These are phyloP conservation scores for Hypholoma fasciculare DNA, from an alignment of 768 basidiomycete species.

Conservation along the genomic window DNA sequence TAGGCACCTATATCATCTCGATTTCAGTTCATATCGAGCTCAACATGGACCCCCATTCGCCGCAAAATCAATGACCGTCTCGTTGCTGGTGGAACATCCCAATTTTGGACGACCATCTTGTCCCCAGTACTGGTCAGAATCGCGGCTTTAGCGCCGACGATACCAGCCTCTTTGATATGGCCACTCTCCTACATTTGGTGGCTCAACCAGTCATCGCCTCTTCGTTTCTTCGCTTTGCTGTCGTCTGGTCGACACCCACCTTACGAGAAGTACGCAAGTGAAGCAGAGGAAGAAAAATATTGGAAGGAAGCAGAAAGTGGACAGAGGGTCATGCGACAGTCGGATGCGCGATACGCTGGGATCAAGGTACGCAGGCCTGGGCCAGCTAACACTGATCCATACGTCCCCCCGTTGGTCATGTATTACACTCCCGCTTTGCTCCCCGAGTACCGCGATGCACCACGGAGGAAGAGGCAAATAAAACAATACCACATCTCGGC, in stretches of 20 bases:
- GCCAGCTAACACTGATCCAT: not conserved
- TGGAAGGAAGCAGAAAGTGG: constrained; percentile 15
- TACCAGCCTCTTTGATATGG: too few relatives aligned
- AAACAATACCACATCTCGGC: constrained; percentile 8
- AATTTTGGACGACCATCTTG: too few relatives aligned
- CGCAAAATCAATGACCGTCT: too few relatives aligned
- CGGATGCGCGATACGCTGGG: constrained; percentile 19
- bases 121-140: too few relatives aligned
- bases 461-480: not conserved
- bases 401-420: constrained; percentile 19
- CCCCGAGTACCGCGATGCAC: constrained; percentile 5
- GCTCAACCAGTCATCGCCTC: not conserved
- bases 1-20: too few relatives aligned
- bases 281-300: constrained; percentile 15
- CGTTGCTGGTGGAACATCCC: too few relatives aligned
- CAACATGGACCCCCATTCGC: too few relatives aligned
- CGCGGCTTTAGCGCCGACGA: too few relatives aligned
- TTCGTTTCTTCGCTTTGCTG: not conserved
- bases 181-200: not conserved
- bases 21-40: too few relatives aligned
- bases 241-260: not conserved
- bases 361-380: not conserved
- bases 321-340: constrained; percentile 9
- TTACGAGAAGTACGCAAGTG: constrained; percentile 6
- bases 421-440: constrained; percentile 22